These are phyloP conservation scores for Chaetomium cochliodes DNA, from an alignment of 495 filamentous ascomycete genomes.

Conservation along the genomic window DNA sequence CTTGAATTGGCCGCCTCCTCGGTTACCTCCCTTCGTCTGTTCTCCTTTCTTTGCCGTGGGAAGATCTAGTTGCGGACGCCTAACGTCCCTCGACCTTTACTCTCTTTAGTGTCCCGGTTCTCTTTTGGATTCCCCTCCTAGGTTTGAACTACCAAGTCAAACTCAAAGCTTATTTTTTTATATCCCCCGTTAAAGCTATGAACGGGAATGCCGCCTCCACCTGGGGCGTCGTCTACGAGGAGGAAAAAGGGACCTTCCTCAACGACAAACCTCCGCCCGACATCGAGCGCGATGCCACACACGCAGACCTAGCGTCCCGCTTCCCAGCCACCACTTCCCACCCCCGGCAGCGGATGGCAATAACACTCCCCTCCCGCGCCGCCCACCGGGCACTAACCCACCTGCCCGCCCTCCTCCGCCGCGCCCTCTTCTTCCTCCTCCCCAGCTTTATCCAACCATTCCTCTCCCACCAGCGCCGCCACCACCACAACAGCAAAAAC, in stretches of 20 bases:
- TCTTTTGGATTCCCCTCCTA: not conserved
- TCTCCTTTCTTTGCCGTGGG: not conserved
- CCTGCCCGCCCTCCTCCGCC: conserved; percentile 24
- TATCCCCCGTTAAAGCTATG: conserved; percentile 27
- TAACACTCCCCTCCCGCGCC: not conserved
- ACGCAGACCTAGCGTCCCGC: conserved; percentile 29
- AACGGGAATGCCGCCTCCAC: conserved; percentile 30
- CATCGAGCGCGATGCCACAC: conserved; percentile 35
- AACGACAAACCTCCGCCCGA: conserved; percentile 35
- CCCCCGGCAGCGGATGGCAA: conserved; percentile 23
- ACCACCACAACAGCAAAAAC: not conserved
- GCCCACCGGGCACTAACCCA: not conserved
- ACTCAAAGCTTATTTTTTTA: not conserved
- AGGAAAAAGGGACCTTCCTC: conserved; percentile 38
- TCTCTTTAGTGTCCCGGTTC: not conserved
- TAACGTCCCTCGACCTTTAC: not conserved
- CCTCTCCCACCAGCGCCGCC: conserved; percentile 10
- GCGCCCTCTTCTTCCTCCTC: conserved; percentile 36
- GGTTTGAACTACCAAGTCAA: not conserved
- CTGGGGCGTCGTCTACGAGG: conserved; percentile 34
- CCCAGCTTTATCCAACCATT: conserved; percentile 42
- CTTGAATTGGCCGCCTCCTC: not conserved
- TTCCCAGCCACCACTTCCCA: not conserved
- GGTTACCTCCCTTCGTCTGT: not conserved
- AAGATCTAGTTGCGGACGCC: not conserved